A percentile compares a stretch with the other conserved stretches of the same genome.
Conservation (phyloP, 441 rosid genomes). For the Aquilaria agallochum region DNA sequence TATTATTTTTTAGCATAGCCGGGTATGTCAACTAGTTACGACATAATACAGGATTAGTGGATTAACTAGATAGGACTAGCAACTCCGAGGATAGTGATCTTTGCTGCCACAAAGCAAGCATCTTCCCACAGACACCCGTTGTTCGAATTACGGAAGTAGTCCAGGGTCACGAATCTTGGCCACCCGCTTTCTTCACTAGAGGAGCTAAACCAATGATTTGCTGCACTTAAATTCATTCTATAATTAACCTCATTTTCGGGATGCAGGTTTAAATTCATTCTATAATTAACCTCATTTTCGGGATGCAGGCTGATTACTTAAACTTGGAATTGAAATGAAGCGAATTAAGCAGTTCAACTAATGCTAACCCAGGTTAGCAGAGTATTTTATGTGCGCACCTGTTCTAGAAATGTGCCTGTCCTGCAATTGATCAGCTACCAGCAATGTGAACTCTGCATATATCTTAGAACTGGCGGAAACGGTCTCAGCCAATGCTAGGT, state of each 20-base stretch:
- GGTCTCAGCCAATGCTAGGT: constrained; percentile 25
- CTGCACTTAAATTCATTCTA: constrained; percentile 9
- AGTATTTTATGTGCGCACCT: constrained; percentile 27
- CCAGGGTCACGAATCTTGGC: constrained; percentile 24
- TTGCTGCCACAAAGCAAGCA: constrained; percentile 33
- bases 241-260: too few relatives aligned
- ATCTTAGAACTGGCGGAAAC: constrained; percentile 24
- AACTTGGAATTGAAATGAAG: neutral
- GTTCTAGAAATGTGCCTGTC: constrained; percentile 35
- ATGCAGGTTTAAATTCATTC: neutral
- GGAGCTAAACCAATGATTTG: constrained; percentile 27
- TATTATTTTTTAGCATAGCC: too few relatives aligned
- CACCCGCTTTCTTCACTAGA: constrained; percentile 29
- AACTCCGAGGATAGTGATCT: constrained; percentile 28
- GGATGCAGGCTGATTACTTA: too few relatives aligned
- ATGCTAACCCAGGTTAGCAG: constrained; percentile 1
- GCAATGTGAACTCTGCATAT: constrained; percentile 28
- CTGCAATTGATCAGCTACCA: constrained; percentile 31
- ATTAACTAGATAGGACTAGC: constrained; percentile 15
- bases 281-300: too few relatives aligned
- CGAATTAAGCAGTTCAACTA: neutral
- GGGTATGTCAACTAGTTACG: too few relatives aligned
- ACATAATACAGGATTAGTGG: too few relatives aligned
- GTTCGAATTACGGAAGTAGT: constrained; percentile 19
- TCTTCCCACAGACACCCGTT: constrained; percentile 29